Evolutionary conservation across 257 asterid species (phyloP).

Genomic region (Solanum bulbocastanum): DNA sequence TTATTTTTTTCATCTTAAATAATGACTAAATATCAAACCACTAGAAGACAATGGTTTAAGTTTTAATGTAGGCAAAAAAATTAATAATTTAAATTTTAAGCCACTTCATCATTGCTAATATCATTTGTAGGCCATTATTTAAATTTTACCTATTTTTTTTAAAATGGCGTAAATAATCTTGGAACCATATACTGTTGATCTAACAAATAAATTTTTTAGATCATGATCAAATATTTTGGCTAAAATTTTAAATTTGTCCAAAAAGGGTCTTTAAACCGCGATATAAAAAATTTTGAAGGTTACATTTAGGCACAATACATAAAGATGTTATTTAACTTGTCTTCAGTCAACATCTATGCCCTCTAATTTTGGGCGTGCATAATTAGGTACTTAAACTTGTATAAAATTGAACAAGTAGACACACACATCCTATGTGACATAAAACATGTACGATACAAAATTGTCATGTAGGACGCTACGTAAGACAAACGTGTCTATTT

Average conservation of each 20-base stretch:
- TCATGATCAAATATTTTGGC: neutral
- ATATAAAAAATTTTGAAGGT: too few species aligned
- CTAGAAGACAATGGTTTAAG: neutral
- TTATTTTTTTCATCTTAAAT: neutral
- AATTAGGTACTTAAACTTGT: too few species aligned
- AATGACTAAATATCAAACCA: neutral
- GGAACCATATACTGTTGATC: neutral
- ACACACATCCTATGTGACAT: neutral
- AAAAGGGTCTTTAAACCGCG: neutral
- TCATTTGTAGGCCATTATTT: neutral
- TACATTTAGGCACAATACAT: too few species aligned
- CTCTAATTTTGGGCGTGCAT: accelerated
- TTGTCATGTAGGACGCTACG: too few species aligned
- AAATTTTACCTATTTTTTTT: neutral
- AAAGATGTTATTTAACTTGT: neutral
- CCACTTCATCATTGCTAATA: neutral
- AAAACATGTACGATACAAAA: too few species aligned
- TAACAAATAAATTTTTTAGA: neutral
- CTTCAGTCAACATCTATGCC: accelerated
- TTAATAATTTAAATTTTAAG: neutral
- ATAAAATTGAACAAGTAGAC: neutral
- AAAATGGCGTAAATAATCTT: neutral
- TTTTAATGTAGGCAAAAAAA: neutral
- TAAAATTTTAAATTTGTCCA: neutral
- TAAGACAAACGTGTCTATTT: too few species aligned